Evolutionary conservation across 176 grass and related monocot species (phyloP), one percentile per base, ranked within the genome.

Genomic region (Musa troglodytarum): DNA sequence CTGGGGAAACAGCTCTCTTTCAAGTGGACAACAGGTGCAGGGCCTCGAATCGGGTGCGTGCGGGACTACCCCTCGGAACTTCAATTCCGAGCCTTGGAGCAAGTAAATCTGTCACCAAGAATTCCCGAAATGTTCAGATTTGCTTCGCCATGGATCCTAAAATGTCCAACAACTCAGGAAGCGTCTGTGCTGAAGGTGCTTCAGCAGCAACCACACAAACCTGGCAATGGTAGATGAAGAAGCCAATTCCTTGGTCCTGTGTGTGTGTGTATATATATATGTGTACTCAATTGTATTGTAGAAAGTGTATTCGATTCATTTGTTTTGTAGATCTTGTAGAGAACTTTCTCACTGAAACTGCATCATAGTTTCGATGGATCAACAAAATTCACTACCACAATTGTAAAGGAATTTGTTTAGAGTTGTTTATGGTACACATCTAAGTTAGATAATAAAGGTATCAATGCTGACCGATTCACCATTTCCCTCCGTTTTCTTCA

Each of bases 61-160:
- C 74, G 90, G 68, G 94, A 89, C 82, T 93, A 97, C 78, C 94
- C 94, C 15, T 87, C 90, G 49, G 94, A 93, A 78, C 88, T 97
- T 63, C 88, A 87, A 80, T 79, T 85, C 75, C 90, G 68, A 13
- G 85, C 85, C 22, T 52, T 97, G 25, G 86, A 90, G 81, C 85
- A 97, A 77, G 88, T 97, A 25, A 87, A 74, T 80, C 77, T 97
- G 22, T 93, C 93, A 50, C 93, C 93, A 0, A 83, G 93, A 49
- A 72, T 59, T 63, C 34, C 34, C 0, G 76, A 68, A 0, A 52
- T 78, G 0, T 65, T 66, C 19, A 85, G 74, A 80, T 29, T 86
- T 25, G 76, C 80, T 23, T 79, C 72, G 16, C 80, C 81, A 2
- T 15, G 73, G 56, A 75, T 49, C 61, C 12, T 70, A 69, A 61